Evolutionary conservation across 2,329 filamentous ascomycete genomes (phyloP).

Genomic region (Macroventuria anomochaeta): DNA sequence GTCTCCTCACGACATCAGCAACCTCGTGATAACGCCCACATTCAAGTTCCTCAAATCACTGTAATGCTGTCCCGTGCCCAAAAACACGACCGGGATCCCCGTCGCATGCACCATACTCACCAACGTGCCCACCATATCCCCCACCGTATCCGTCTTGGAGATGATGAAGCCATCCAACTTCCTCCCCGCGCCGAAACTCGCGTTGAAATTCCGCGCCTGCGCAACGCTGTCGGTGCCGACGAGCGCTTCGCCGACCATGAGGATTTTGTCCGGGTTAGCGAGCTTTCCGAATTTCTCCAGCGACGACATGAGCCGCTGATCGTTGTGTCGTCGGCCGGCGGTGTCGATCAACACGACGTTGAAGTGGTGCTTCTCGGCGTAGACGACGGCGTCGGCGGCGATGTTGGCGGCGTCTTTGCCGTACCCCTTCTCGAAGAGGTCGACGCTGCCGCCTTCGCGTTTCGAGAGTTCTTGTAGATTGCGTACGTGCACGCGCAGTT

Average conservation of each 20-base stretch:
- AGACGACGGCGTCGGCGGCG: constrained; percentile 88
- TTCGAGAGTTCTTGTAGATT: constrained; percentile 88
- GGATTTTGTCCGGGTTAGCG: constrained; percentile 94
- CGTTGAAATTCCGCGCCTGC: constrained; percentile 95
- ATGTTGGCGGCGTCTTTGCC: constrained; percentile 97
- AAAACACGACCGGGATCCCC: constrained; percentile 91
- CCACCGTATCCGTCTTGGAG: constrained; percentile 97
- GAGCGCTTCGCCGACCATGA: constrained; percentile 94
- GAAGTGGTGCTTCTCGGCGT: constrained; percentile 75
- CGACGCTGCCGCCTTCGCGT: constrained; percentile 80
- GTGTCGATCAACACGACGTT: constrained; percentile 98
- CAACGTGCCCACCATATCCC: constrained; percentile 96
- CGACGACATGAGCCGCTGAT: constrained; percentile 92
- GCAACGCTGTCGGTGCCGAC: constrained; percentile 95
- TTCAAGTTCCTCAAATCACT: constrained; percentile 69
- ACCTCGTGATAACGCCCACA: constrained; percentile 67
- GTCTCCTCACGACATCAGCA: constrained; percentile 63
- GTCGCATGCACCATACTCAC: constrained; percentile 98
- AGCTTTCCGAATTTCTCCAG: constrained; percentile 98
- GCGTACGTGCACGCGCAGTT: constrained; percentile 91
- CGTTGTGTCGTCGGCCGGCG: constrained; percentile 92
- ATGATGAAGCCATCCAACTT: constrained; percentile 96
- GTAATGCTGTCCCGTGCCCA: constrained; percentile 76
- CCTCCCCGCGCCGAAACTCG: constrained; percentile 81
- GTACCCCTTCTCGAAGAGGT: constrained; percentile 96